A percentile compares a stretch with the other conserved stretches of the same genome.
Evolutionary conservation across 2,329 filamentous ascomycete genomes (phyloP).

Genomic region (Trichoderma gracile): DNA sequence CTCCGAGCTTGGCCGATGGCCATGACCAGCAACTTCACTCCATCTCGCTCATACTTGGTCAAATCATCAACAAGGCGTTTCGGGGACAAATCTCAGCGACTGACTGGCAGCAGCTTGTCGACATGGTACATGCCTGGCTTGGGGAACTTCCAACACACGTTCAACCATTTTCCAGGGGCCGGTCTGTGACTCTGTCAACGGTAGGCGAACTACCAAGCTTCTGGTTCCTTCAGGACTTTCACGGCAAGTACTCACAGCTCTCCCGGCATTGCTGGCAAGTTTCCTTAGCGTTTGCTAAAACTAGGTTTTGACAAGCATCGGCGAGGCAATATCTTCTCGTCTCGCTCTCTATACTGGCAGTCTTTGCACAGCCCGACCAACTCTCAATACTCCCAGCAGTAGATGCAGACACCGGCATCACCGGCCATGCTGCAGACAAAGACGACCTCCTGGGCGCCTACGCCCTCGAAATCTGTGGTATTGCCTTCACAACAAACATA

Average conservation of each 20-base stretch:
- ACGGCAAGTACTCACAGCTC: constrained; percentile 39
- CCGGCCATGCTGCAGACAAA: constrained; percentile 17
- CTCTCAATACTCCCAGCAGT: constrained; percentile 20
- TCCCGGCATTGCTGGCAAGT: neutral
- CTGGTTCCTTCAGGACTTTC: constrained; percentile 45
- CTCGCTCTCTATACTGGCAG: constrained; percentile 37
- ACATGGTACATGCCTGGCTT: constrained; percentile 37
- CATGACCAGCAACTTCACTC: constrained; percentile 41
- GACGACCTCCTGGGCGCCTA: constrained; percentile 38
- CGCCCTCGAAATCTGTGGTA: constrained; percentile 45
- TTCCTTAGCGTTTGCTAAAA: neutral
- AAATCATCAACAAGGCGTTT: constrained; percentile 46
- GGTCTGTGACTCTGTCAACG: neutral
- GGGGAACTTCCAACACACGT: constrained; percentile 36
- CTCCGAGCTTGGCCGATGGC: constrained; percentile 27
- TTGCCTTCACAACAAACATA: constrained; percentile 47
- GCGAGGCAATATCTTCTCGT: constrained; percentile 47
- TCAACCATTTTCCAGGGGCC: constrained; percentile 35
- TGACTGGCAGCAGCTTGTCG: constrained; percentile 32
- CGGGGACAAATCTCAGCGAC: constrained; percentile 1
- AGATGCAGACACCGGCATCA: neutral
- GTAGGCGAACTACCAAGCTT: constrained; percentile 38
- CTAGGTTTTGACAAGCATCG: constrained; percentile 37
- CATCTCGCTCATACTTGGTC: constrained; percentile 46
- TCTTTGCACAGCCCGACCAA: constrained; percentile 24